Evolutionary conservation across 177 flowering plant species (phyloP), one percentile per base, ranked within the genome.

Genomic region (Vitis hybrid): DNA sequence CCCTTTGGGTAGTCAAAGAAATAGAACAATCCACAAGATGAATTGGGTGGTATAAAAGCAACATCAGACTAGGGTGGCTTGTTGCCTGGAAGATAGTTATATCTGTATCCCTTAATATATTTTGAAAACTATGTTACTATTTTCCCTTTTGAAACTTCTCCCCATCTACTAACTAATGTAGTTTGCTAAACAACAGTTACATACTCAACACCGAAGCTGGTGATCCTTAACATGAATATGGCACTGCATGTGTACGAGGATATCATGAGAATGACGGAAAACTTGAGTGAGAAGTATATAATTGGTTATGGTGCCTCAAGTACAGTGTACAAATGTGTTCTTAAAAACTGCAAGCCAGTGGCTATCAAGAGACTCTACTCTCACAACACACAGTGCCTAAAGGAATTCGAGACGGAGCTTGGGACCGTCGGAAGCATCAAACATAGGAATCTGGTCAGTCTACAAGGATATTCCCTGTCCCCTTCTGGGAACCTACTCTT

Each of bases 221-320:
- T 94, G 59, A 92, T 94, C 69, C 93, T 90, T 70, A 82, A 90
- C 82, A 87, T 91, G 97, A 88, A 90, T 73, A 83, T 91, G 97
- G 97, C 97, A 11, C 88, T 91, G 57, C 97, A 91, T 69, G 85
- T 86, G 6, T 91, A 91, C 6, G 98, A 94, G 21, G 98, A 94
- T 73, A 94, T 94, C 17, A 94, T 94, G 98, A 84, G 97, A 75
- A 94, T 92, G 97, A 94, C 98, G 0, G 98, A 94, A 82, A 94
- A 91, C 72, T 68, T 94, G 72, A 92, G 86, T 71, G 98, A 92
- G 81, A 92, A 91, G 78, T 87, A 92, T 54, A 88, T 94, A 64
- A 91, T 94, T 67, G 98, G 98, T 1, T 84, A 84, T 75, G 98
- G 98, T 60, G 97, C 98, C 60, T 94, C 98, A 60, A 94, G 97